A percentile compares a stretch with the other conserved stretches of the same genome.
phyloP scores from a whole-genome alignment of 176 grass and related monocot genomes.

The Triticum dicoccoides region DNA sequence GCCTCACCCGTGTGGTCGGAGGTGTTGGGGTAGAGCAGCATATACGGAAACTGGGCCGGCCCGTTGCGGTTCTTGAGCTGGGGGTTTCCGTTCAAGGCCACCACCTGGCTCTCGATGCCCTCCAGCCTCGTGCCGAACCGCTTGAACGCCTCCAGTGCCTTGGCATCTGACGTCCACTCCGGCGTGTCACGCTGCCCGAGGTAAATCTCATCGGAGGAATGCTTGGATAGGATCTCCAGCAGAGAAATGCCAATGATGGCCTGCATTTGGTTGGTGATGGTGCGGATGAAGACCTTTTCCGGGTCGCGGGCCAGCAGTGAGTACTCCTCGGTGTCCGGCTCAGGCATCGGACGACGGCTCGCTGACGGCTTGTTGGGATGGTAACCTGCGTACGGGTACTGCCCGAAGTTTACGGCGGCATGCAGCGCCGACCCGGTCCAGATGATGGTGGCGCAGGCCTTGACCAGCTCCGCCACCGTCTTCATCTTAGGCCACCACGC shows the following conservation, averaged over 20 bases:
- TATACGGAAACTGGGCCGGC: constrained; percentile 36
- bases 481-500: constrained; percentile 66
- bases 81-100: constrained; percentile 6
- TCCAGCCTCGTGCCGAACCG: constrained; percentile 6
- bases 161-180: constrained; percentile 5
- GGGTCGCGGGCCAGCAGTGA: neutral
- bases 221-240: constrained; percentile 8
- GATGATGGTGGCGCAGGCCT: constrained; percentile 53
- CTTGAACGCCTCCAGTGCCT: constrained; percentile 27
- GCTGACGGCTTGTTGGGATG: constrained; percentile 2
- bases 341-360: neutral
- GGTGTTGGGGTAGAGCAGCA: constrained; percentile 49
- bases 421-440: constrained; percentile 54
- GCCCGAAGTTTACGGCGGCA: constrained; percentile 60
- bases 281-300: neutral
- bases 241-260: neutral
- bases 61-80: constrained; percentile 38
- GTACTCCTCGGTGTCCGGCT: neutral
- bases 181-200: constrained; percentile 4
- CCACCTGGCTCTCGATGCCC: constrained; percentile 18
- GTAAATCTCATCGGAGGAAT: neutral
- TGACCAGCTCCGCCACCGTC: constrained; percentile 48
- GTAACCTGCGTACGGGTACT: constrained; percentile 44
- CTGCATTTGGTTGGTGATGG: constrained; percentile 8
- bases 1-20: constrained; percentile 17